phyloP scores from a whole-genome alignment of 2,329 filamentous ascomycete genomes.

The Coniosporium tulheliwenetii region DNA sequence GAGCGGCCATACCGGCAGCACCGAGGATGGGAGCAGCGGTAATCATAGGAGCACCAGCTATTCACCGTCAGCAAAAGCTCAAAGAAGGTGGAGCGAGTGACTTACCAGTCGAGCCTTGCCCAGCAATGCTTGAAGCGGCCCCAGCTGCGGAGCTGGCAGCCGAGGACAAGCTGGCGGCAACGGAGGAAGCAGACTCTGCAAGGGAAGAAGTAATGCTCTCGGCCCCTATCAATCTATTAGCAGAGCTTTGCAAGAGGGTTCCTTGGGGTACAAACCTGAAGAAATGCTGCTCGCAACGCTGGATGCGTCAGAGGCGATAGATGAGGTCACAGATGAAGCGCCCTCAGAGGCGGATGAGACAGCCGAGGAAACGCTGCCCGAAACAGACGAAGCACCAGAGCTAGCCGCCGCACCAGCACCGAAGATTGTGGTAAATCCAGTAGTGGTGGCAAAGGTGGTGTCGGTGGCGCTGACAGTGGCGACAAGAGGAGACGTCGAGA shows the following conservation, averaged over 20 bases:
- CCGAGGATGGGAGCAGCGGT: slow-evolving; percentile 18
- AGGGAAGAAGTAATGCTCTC: slow-evolving; percentile 3
- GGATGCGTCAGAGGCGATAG: background rate
- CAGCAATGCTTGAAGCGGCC: background rate
- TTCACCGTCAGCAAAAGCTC: slow-evolving; percentile 2
- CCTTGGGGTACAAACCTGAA: background rate
- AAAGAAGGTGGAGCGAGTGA: background rate
- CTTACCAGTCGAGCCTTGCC: background rate
- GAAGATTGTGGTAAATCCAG: slow-evolving; percentile 18
- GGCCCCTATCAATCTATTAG: background rate
- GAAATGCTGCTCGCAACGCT: background rate
- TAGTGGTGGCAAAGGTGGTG: slow-evolving; percentile 14
- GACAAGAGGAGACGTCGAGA: slow-evolving; percentile 15
- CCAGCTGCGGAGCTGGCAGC: slow-evolving; percentile 6
- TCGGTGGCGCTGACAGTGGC: slow-evolving; percentile 13
- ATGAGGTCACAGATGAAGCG: background rate
- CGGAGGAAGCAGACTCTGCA: slow-evolving; percentile 1
- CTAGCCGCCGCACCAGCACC: slow-evolving; percentile 3
- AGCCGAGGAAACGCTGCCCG: background rate
- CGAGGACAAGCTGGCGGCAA: slow-evolving; percentile 3
- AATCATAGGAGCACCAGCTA: slow-evolving; percentile 10
- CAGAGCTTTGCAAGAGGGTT: background rate
- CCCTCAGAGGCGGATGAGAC: background rate
- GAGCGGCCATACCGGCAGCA: slow-evolving; percentile 26
- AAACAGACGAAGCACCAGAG: slow-evolving; percentile 2